Evolutionary conservation across 805 yeast species (phyloP).

Genomic region (Yamadazyma scolyti): DNA sequence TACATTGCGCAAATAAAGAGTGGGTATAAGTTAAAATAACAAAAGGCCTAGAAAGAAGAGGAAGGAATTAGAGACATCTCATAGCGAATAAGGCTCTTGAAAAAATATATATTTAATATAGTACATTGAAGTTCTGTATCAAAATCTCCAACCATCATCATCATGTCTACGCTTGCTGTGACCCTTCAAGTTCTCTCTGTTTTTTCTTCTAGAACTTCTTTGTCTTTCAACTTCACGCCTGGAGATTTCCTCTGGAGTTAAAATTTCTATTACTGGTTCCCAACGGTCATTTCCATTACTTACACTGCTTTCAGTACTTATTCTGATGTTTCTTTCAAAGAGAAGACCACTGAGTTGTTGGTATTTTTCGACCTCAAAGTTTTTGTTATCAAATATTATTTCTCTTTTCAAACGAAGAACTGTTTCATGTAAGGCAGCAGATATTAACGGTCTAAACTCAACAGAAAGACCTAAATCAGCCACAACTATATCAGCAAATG

Average conservation of each 20-base stretch:
- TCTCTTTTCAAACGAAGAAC: slow-evolving; percentile 76
- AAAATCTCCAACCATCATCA: too few species aligned
- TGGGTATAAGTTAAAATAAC: too few species aligned
- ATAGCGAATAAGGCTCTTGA: too few species aligned
- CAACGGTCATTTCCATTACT: slow-evolving; percentile 79
- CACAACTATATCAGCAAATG: slow-evolving; percentile 78
- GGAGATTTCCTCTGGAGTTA: slow-evolving; percentile 91
- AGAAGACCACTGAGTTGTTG: slow-evolving; percentile 40
- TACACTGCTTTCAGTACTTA: slow-evolving; percentile 57
- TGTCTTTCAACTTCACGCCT: slow-evolving; percentile 93
- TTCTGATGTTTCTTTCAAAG: slow-evolving; percentile 41
- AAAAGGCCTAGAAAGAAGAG: too few species aligned
- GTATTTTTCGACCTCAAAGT: slow-evolving; percentile 39
- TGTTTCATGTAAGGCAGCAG: slow-evolving; percentile 82
- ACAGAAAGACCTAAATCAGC: slow-evolving; percentile 78
- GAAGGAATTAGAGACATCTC: too few species aligned
- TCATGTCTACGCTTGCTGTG: too few species aligned
- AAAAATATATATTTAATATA: too few species aligned
- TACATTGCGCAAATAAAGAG: too few species aligned
- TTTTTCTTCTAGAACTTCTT: slow-evolving; percentile 83
- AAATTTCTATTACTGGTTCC: slow-evolving; percentile 83
- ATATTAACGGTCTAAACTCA: slow-evolving; percentile 87
- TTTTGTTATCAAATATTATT: slow-evolving; percentile 57
- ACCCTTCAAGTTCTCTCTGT: slow-evolving; percentile 76
- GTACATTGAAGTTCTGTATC: too few species aligned